Evolutionary conservation across 1,139 yeast species (phyloP).

Genomic region (Maudiozyma humilis): DNA sequence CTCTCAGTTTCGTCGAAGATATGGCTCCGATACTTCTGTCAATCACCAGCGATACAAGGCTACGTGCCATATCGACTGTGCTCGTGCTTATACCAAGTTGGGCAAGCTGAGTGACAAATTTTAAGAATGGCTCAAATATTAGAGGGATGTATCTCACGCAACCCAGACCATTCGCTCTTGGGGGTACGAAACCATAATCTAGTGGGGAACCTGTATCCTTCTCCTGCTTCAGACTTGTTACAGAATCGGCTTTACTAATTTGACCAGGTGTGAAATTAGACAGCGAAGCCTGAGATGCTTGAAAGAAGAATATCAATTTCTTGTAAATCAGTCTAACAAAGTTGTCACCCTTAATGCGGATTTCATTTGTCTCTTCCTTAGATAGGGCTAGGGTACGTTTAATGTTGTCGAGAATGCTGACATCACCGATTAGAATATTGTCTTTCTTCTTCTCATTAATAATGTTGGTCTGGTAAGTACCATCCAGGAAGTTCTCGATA

Average conservation of each 20-base stretch:
- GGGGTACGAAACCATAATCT: conserved; percentile 51
- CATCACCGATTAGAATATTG: conserved; percentile 25
- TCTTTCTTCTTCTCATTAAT: conserved; percentile 40
- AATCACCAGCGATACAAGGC: conserved; percentile 33
- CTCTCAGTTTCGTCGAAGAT: conserved; percentile 44
- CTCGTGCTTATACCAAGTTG: conserved; percentile 36
- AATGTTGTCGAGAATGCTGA: conserved; percentile 22
- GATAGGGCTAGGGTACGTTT: conserved; percentile 31
- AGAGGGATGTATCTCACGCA: conserved; percentile 42
- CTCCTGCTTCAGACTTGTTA: conserved; percentile 7
- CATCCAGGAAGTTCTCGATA: conserved; percentile 39
- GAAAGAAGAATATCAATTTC: conserved; percentile 34
- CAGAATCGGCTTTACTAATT: neutral
- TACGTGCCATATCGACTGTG: conserved; percentile 34
- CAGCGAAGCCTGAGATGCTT: conserved; percentile 30
- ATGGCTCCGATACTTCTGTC: conserved; percentile 41
- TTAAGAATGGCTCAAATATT: conserved; percentile 35
- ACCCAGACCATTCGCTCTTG: conserved; percentile 51
- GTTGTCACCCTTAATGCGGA: conserved; percentile 33
- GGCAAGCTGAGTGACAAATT: conserved; percentile 38
- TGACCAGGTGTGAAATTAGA: conserved; percentile 1
- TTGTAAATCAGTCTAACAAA: conserved; percentile 32
- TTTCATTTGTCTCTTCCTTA: conserved; percentile 33
- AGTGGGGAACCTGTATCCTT: conserved; percentile 27
- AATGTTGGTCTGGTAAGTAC: conserved; percentile 36